Evolutionary conservation across 768 basidiomycete genomes (phyloP), one percentile per base, ranked within the genome.

Genomic region (Boletus insuetus): DNA sequence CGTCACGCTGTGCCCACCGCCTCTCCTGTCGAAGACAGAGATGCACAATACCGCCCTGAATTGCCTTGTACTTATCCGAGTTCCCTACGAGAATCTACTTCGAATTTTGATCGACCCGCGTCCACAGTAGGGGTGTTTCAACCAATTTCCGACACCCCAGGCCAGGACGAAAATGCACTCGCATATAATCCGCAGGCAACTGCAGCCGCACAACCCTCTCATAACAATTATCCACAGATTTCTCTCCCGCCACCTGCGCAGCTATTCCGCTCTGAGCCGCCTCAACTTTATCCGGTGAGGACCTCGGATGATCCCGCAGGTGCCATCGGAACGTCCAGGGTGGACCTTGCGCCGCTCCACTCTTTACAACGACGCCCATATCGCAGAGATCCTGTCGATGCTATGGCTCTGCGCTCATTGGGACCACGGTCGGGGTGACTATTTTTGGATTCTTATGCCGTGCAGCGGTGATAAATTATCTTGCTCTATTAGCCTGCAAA

Each of bases 361-460:
- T 72, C 79, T 19, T 72, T 87, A 52, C 77, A 75, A 43, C 78
- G 83, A 41, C 81, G 82, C 59, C 79, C 81, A 8, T 87, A 85
- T 52, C 75, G 79, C 46, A 78, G 87, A 53, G 77, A 84, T 52
- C 83, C 82, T 24, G 61, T 76, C 29, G 87, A 89, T 67, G 87
- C 89, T 60, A 77, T 76, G 55, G 78, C 80, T 38, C 65, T 89
- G 62, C 76, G 86, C 38, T 67, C 79, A 49, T 71, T 84, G 43
- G 68, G 70, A 38, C 69, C 74, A 46, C 72, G 70, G 46, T 64
- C 71, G 35, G 71, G 67, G 67, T 73, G 71, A 71, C 69, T 70
- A 69, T 66, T 70, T 56, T 57, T 54, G 51, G 55, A 39, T 54
- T 56, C 41, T 49, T 26, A 56, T 53, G 41, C 43, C 37, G 22